Percentiles rank a stretch among this genome's conserved stretches.
Conservation (phyloP, 352 stramenopile species). For the Phytophthora colocasiae region DNA sequence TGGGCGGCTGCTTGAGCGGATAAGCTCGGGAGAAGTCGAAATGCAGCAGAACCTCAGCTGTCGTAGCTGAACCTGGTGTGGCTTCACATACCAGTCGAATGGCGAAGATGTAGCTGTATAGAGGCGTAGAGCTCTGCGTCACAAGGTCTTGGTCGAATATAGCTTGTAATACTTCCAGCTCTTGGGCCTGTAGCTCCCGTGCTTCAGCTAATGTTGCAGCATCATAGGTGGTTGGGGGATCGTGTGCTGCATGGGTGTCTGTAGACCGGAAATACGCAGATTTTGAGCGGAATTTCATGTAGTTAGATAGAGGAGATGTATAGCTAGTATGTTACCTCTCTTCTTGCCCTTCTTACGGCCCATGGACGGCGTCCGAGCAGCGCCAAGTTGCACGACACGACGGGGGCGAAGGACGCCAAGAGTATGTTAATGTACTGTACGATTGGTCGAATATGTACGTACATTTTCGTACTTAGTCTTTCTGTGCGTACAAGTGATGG, state of each 20-base stretch:
- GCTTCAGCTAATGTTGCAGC: constrained; percentile 53
- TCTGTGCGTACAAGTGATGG: constrained; percentile 9
- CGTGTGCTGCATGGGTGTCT: constrained; percentile 24
- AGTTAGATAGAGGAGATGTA: background rate
- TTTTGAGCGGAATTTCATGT: constrained; percentile 11
- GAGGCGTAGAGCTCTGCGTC: constrained; percentile 73
- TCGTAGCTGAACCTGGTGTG: constrained; percentile 41
- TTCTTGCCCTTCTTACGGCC: constrained; percentile 85
- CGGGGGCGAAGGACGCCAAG: background rate
- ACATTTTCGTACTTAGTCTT: constrained; percentile 25
- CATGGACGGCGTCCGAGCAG: constrained; percentile 46
- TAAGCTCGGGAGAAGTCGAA: constrained; percentile 79
- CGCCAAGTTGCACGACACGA: constrained; percentile 6
- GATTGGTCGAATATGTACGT: no score
- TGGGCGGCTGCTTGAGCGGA: constrained; percentile 67
- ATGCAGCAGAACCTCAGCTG: constrained; percentile 74
- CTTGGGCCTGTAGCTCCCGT: constrained; percentile 73
- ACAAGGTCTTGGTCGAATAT: constrained; percentile 83
- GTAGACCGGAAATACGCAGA: background rate
- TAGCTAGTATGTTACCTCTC: constrained; percentile 40
- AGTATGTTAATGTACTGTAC: no score
- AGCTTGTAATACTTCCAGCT: constrained; percentile 83
- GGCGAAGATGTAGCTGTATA: constrained; percentile 87
- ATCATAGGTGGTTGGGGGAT: constrained; percentile 37
- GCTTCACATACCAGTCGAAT: constrained; percentile 75